Conservation (phyloP, 345 rosid species). For the Linum usitatissimum region DNA sequence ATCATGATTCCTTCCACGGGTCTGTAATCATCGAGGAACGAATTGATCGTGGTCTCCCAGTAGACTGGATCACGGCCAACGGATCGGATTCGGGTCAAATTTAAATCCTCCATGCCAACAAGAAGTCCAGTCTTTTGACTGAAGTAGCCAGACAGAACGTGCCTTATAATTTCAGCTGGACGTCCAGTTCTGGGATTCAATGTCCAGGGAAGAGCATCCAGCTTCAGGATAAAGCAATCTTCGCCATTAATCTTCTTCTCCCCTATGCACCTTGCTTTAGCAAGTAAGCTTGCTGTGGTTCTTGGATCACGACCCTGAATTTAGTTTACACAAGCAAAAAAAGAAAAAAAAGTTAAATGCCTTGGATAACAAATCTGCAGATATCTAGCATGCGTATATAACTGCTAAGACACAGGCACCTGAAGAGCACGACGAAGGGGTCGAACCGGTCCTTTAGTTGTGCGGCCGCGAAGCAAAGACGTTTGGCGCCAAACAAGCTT, state of each 20-base stretch:
- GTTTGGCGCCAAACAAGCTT: constrained; percentile 91
- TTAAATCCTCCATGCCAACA: constrained; percentile 76
- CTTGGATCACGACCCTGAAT: constrained; percentile 93
- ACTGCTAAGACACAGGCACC: too few species aligned
- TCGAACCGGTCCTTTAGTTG: constrained; percentile 83
- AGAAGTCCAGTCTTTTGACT: constrained; percentile 88
- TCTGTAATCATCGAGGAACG: constrained; percentile 67
- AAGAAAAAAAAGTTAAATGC: constrained; percentile 1
- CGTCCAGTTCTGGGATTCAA: constrained; percentile 76
- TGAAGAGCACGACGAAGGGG: constrained; percentile 89
- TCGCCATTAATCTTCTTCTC: constrained; percentile 71
- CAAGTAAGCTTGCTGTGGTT: constrained; percentile 63
- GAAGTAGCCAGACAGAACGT: constrained; percentile 75
- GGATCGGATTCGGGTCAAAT: constrained; percentile 70
- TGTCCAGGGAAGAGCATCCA: constrained; percentile 59
- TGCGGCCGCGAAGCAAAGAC: constrained; percentile 80
- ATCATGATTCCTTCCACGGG: constrained; percentile 89
- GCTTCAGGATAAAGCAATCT: constrained; percentile 84
- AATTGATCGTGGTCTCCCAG: constrained; percentile 90
- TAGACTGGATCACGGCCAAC: constrained; percentile 71
- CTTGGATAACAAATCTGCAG: background rate
- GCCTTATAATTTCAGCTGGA: constrained; percentile 82
- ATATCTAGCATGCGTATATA: too few species aligned
- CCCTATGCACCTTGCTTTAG: constrained; percentile 76
- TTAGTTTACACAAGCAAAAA: constrained; percentile 7